Percentiles rank a stretch among this genome's conserved stretches.
Conservation (phyloP, 1,284 basidiomycete genomes). For the Trichosporon sp. region DNA sequence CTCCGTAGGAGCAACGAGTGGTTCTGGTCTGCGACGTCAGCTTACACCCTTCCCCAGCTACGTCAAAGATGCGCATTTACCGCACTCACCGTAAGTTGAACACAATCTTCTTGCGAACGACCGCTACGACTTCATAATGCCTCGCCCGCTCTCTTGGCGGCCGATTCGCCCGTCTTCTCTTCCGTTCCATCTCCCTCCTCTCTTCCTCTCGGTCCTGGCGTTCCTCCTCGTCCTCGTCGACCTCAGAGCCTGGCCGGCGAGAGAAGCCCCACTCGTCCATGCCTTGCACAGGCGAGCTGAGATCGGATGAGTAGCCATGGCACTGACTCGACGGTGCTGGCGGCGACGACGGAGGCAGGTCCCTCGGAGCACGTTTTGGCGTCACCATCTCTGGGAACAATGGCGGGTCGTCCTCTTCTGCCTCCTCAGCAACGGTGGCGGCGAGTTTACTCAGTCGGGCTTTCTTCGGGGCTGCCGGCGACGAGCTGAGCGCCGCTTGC, state of each 20-base stretch:
- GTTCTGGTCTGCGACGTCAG: background rate
- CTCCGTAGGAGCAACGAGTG: background rate
- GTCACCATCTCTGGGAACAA: slow-evolving; percentile 24
- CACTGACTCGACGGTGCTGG: slow-evolving; percentile 5
- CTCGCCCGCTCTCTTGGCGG: slow-evolving; percentile 29
- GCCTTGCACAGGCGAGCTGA: slow-evolving; percentile 25
- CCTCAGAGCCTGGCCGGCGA: slow-evolving; percentile 2
- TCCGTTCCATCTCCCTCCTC: slow-evolving; percentile 5
- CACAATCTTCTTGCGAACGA: slow-evolving; percentile 46
- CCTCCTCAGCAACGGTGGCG: slow-evolving; percentile 10
- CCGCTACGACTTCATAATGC: slow-evolving; percentile 44
- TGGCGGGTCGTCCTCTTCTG: slow-evolving; percentile 30
- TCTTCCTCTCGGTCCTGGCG: slow-evolving; percentile 18
- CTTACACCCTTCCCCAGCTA: background rate
- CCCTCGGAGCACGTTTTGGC: background rate
- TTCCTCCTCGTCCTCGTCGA: slow-evolving; percentile 22
- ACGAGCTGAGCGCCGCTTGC: background rate
- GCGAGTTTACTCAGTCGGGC: slow-evolving; percentile 2
- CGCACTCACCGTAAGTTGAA: slow-evolving; percentile 44
- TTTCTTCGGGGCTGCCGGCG: slow-evolving; percentile 14
- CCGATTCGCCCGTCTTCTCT: slow-evolving; percentile 9
- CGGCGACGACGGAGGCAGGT: slow-evolving; percentile 15
- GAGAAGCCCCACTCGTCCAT: slow-evolving; percentile 9
- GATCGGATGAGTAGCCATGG: slow-evolving; percentile 43
- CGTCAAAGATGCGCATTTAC: no score